Evolutionary conservation across 2,329 filamentous ascomycete species (phyloP).

Genomic region (Chaetomiaceae sp.): DNA sequence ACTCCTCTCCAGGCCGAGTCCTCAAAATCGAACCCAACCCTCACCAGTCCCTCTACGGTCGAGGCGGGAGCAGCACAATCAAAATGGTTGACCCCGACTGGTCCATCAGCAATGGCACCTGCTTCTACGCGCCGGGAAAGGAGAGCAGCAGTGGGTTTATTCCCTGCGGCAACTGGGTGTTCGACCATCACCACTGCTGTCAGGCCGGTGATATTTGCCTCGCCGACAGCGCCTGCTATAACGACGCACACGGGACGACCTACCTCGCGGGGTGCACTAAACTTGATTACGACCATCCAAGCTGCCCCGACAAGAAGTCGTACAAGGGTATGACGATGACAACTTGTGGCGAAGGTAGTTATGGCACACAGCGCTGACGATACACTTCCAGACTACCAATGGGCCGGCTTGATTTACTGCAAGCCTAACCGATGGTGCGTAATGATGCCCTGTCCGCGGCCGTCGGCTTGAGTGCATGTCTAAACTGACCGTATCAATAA

Average conservation of each 20-base stretch:
- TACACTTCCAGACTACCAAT: constrained; percentile 22
- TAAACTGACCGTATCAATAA: neutral
- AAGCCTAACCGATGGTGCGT: constrained; percentile 24
- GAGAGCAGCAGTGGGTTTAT: constrained; percentile 25
- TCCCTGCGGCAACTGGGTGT: constrained; percentile 33
- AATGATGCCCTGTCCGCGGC: too few relatives aligned
- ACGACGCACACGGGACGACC: constrained; percentile 29
- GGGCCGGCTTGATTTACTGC: constrained; percentile 33
- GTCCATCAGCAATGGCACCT: constrained; percentile 34
- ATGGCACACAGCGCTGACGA: neutral
- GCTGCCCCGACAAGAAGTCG: constrained; percentile 34
- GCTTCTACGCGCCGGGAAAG: constrained; percentile 26
- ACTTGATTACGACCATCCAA: constrained; percentile 28
- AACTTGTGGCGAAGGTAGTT: constrained; percentile 10
- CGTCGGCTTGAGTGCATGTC: too few relatives aligned
- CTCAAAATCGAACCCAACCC: too few relatives aligned
- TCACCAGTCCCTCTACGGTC: too few relatives aligned
- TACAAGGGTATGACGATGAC: constrained; percentile 3
- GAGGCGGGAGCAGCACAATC: neutral
- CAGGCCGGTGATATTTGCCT: constrained; percentile 33
- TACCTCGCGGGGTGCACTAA: constrained; percentile 39
- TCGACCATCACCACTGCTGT: constrained; percentile 33
- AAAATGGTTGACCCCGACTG: constrained; percentile 14
- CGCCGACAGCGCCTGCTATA: constrained; percentile 26
- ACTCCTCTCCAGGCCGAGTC: too few relatives aligned